Conservation (phyloP, 257 asterid species). For the Avicennia marina region DNA sequence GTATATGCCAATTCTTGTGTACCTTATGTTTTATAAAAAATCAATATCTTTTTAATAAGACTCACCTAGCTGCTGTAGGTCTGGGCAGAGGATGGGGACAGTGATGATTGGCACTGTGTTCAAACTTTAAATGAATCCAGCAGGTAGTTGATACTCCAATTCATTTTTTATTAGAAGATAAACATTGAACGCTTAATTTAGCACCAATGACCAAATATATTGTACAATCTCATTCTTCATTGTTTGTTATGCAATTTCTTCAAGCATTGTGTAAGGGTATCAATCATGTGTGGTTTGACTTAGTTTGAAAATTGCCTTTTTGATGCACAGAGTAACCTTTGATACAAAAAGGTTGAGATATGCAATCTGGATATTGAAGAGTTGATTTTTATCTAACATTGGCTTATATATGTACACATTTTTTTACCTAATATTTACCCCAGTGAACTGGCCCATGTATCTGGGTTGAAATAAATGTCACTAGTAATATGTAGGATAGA, state of each 20-base stretch:
- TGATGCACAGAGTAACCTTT: neutral
- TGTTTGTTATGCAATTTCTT: too few relatives aligned
- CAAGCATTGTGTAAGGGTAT: neutral
- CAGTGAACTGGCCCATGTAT: neutral
- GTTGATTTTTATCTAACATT: neutral
- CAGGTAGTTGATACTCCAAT: constrained; percentile 37
- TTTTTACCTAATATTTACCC: neutral
- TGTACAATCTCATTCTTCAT: neutral
- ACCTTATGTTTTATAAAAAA: constrained; percentile 1
- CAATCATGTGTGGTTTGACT: constrained; percentile 2
- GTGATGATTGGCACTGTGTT: constrained; percentile 78
- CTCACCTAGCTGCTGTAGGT: constrained; percentile 41
- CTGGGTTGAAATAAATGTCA: neutral
- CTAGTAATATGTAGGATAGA: neutral
- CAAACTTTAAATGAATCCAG: constrained; percentile 69
- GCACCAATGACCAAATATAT: neutral
- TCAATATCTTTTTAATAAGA: neutral
- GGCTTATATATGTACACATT: neutral
- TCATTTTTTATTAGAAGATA: neutral
- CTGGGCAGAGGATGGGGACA: constrained; percentile 66
- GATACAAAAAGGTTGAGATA: neutral
- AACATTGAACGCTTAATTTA: neutral
- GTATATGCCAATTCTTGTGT: constrained; percentile 8
- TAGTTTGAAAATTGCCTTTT: neutral
- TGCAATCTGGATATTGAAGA: neutral